Evolutionary conservation across 352 stramenopile species (phyloP).

Genomic region (Globisporangium barbulae): DNA sequence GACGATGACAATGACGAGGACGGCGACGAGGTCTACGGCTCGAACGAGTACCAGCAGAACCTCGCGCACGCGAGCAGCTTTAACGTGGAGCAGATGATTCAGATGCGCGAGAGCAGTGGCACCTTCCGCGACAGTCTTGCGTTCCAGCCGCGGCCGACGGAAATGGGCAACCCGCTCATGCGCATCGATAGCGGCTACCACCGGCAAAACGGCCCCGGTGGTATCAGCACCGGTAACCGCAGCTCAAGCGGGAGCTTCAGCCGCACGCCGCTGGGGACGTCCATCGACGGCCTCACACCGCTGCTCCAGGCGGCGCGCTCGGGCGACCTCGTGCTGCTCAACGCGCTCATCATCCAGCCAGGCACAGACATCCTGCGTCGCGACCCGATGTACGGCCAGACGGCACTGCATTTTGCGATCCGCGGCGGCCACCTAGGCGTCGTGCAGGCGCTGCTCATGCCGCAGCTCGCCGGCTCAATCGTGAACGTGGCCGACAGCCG

Average conservation of each 20-base stretch:
- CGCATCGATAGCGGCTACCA: slow-evolving; percentile 68
- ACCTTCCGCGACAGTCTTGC: slow-evolving; percentile 52
- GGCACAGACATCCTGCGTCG: slow-evolving; percentile 66
- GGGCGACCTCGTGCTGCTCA: slow-evolving; percentile 63
- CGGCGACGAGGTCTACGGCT: slow-evolving; percentile 12
- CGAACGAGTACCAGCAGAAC: slow-evolving; percentile 23
- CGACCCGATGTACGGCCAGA: slow-evolving; percentile 66
- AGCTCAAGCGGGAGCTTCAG: slow-evolving; percentile 28
- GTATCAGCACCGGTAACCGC: slow-evolving; percentile 10
- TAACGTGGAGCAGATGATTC: slow-evolving; percentile 58
- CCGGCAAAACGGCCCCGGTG: slow-evolving; percentile 1
- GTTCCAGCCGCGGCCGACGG: slow-evolving; percentile 31
- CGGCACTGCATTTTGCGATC: slow-evolving; percentile 68
- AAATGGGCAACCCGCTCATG: slow-evolving; percentile 71
- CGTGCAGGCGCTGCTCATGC: slow-evolving; percentile 65
- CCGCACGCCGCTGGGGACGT: slow-evolving; percentile 13
- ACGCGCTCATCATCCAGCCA: slow-evolving; percentile 64
- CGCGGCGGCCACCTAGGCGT: slow-evolving; percentile 59
- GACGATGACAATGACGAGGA: slow-evolving; percentile 28
- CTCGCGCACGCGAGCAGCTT: slow-evolving; percentile 47
- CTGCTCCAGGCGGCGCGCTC: slow-evolving; percentile 57
- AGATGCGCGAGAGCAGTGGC: slow-evolving; percentile 38
- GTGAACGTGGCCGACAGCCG: slow-evolving; percentile 69
- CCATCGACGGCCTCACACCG: slow-evolving; percentile 61
- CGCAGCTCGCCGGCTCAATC: slow-evolving; percentile 56